Evolutionary conservation across 1,284 basidiomycete genomes (phyloP).

Genomic region (Boletus mariae): DNA sequence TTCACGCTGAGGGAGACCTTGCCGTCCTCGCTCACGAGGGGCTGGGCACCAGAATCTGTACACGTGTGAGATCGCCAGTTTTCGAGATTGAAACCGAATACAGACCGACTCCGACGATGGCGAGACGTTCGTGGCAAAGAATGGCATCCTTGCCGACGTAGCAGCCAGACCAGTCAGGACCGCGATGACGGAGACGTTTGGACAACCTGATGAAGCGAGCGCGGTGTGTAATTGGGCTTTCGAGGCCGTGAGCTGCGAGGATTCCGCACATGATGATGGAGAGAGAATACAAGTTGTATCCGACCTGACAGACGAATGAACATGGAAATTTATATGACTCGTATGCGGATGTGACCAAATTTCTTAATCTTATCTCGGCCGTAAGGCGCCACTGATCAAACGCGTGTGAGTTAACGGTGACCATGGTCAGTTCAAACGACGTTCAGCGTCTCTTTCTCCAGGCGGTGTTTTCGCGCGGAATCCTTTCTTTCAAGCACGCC

Average conservation of each 20-base stretch:
- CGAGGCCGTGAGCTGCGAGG: slow-evolving; percentile 76
- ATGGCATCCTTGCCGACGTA: slow-evolving; percentile 79
- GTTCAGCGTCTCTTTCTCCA: slow-evolving; percentile 75
- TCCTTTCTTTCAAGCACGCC: slow-evolving; percentile 60
- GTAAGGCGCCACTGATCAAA: too few species aligned
- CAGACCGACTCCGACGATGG: slow-evolving; percentile 97
- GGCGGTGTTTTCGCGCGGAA: slow-evolving; percentile 64
- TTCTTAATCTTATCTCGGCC: background rate
- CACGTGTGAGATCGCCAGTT: slow-evolving; percentile 10
- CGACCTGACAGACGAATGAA: background rate
- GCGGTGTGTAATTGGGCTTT: slow-evolving; percentile 67
- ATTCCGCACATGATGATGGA: slow-evolving; percentile 78
- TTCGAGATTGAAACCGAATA: slow-evolving; percentile 17
- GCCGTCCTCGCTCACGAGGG: slow-evolving; percentile 84
- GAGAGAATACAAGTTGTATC: background rate
- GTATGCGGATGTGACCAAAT: background rate
- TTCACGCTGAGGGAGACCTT: slow-evolving; percentile 91
- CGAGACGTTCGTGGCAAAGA: slow-evolving; percentile 88
- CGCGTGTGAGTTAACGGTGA: background rate
- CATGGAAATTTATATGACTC: background rate
- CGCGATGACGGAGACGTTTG: slow-evolving; percentile 87
- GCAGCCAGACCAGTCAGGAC: slow-evolving; percentile 96
- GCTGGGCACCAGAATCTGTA: slow-evolving; percentile 94
- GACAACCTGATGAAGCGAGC: slow-evolving; percentile 79
- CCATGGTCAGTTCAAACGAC: slow-evolving; percentile 47